Evolutionary conservation across 148 eudicot genomes (phyloP).

Genomic region (Vaccinium corymbosum): DNA sequence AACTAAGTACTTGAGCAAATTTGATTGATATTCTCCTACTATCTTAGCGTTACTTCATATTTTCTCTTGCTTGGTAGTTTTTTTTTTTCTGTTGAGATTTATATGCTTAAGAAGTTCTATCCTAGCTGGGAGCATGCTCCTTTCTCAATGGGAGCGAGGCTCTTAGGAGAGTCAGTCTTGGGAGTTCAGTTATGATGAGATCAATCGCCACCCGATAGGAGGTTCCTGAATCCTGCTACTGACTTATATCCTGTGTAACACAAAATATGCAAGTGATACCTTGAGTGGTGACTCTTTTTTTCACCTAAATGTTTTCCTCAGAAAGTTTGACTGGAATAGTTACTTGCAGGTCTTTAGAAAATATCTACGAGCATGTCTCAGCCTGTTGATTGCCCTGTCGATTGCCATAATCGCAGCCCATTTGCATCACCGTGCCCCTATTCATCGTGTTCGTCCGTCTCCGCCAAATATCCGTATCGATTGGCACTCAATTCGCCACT

Average conservation of each 20-base stretch:
- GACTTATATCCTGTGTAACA: not conserved
- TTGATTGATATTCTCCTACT: not conserved
- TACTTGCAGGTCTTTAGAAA: not conserved
- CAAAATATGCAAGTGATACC: not conserved
- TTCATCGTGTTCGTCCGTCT: not conserved
- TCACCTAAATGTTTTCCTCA: not conserved
- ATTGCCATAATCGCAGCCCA: conserved; percentile 11
- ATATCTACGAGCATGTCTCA: not conserved
- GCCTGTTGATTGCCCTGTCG: conserved; percentile 1
- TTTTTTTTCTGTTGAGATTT: not conserved
- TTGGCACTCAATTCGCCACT: conserved; percentile 48
- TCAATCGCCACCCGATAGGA: not conserved
- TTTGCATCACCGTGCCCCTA: conserved; percentile 3
- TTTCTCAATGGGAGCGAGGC: not conserved
- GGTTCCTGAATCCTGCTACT: not conserved
- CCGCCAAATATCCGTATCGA: conserved; percentile 16
- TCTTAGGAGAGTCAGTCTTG: not conserved
- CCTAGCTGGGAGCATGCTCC: not conserved
- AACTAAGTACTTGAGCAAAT: not conserved
- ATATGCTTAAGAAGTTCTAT: not conserved
- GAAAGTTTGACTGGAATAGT: not conserved
- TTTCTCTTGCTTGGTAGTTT: not conserved
- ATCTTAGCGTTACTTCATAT: not conserved
- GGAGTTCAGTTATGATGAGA: not conserved
- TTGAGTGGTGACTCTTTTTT: not conserved